Evolutionary conservation across 1,284 basidiomycete species (phyloP), one percentile per base, ranked within the genome.

Genomic region (Moesziomyces sp.): DNA sequence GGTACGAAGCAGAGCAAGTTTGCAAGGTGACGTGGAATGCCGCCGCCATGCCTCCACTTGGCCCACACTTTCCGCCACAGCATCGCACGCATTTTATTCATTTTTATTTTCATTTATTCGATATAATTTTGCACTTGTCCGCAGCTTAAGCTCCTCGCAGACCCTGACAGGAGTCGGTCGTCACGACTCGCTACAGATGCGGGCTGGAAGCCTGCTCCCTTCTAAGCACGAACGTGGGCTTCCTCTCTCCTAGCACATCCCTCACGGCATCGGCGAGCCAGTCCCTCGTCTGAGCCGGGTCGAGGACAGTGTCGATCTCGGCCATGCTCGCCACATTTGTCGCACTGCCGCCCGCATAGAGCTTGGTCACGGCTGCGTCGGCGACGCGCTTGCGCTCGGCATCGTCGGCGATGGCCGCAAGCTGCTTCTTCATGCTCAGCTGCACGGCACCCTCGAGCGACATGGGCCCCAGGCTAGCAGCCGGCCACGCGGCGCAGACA

Each of bases 251-350:
- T 8, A 64, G n/a, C 34, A 62, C 56, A 46, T 50, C 49, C 18
- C 49, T 30, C 16, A 64, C 38, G 3, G 62, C 55, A 40, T 18
- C 58, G 0, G 16, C 52, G 38, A 79, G 18, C 72, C 71, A 79
- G 14, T 59, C 52, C 16, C 77, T 47, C 24, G 73, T 79, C 45
- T 77, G 72, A 9, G 55, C 69, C 10, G 77, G 77, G 35, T 79
- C 77, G 42, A 79, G 46, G 52, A 77, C 76, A 0, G 72, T 70
- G 52, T 77, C 77, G 43, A 79, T 70, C 60, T 77, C 77, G 2
- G 50, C 55, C 58, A 63, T 55, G 21, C 55, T 64, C 14, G 76
- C 76, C 6, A 72, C 61, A 46, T 74, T 77, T 26, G 59, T 52
- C 14, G 55, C 77, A 26, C 55, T 63, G 1, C 76, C 77, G 18